Evolutionary conservation across 495 filamentous ascomycete species (phyloP).

Genomic region (Usnea hakonensis): DNA sequence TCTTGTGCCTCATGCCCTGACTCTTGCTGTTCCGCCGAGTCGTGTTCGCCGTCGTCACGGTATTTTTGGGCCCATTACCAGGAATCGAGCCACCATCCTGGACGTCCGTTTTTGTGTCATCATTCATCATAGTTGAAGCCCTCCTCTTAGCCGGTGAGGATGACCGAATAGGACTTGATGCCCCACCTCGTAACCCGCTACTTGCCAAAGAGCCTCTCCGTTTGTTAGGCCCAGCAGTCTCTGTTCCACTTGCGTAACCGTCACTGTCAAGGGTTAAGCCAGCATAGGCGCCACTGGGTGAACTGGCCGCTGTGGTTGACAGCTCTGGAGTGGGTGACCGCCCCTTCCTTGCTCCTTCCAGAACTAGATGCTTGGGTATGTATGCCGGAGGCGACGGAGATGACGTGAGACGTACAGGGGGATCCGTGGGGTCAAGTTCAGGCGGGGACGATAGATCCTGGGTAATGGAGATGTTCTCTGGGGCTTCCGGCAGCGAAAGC

Average conservation of each 20-base stretch:
- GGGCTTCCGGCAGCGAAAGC: conserved; percentile 22
- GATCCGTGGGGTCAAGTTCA: conserved; percentile 4
- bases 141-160: conserved; percentile 27
- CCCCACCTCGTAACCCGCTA: conserved; percentile 9
- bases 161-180: conserved; percentile 16
- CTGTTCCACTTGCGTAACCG: conserved; percentile 42
- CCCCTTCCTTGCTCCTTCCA: conserved; percentile 16
- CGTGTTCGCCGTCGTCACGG: not conserved
- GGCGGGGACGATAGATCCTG: conserved; percentile 9
- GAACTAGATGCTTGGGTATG: conserved; percentile 19
- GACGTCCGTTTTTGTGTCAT: conserved; percentile 22
- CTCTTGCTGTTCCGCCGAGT: conserved; percentile 11
- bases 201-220: conserved; percentile 14
- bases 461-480: conserved; percentile 1
- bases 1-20: conserved; percentile 18
- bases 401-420: conserved; percentile 9
- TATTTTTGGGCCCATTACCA: conserved; percentile 3
- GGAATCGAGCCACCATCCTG: conserved; percentile 2
- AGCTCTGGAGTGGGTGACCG: conserved; percentile 23
- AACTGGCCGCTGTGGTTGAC: conserved; percentile 40
- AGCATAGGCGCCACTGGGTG: conserved; percentile 65
- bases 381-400: conserved; percentile 13
- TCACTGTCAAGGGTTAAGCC: conserved; percentile 61
- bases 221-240: conserved; percentile 21
- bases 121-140: conserved; percentile 25